These are phyloP conservation scores for Botrytis elliptica DNA, from an alignment of 2,329 filamentous ascomycete species.

Conservation along the genomic window DNA sequence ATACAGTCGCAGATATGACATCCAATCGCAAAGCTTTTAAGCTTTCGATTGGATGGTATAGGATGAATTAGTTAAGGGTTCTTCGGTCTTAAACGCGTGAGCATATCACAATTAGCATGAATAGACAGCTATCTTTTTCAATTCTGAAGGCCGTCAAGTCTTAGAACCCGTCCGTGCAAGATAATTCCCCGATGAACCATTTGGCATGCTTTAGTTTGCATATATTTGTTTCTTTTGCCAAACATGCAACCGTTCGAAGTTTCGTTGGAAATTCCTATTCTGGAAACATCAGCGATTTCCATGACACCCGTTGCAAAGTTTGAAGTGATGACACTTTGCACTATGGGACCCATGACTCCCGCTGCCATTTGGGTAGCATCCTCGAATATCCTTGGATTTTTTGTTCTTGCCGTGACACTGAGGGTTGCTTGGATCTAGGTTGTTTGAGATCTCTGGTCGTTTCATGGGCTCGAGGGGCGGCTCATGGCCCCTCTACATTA, in stretches of 20 bases:
- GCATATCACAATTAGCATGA: background rate
- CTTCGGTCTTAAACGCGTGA: background rate
- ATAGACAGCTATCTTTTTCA: background rate
- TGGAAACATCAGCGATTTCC: slow-evolving; percentile 20
- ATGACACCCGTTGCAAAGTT: slow-evolving; percentile 20
- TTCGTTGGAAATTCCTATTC: slow-evolving; percentile 12
- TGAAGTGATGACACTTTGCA: slow-evolving; percentile 21
- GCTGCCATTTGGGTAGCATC: slow-evolving; percentile 19
- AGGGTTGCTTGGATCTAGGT: slow-evolving; percentile 15
- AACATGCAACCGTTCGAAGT: slow-evolving; percentile 13
- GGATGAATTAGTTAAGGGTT: background rate
- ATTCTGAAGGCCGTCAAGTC: background rate
- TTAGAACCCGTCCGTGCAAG: background rate
- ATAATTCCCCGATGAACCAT: slow-evolving; percentile 12
- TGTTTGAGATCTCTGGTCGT: slow-evolving; percentile 17
- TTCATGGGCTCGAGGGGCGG: slow-evolving; percentile 14
- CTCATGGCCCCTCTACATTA: slow-evolving; percentile 5
- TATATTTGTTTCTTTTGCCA: slow-evolving; percentile 1
- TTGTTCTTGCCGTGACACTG: slow-evolving; percentile 7
- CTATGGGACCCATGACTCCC: slow-evolving; percentile 13
- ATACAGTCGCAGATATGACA: background rate
- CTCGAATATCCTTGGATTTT: slow-evolving; percentile 1
- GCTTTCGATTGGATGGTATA: background rate
- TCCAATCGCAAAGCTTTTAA: slow-evolving; percentile 6
- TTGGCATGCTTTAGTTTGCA: background rate